Base-by-base conservation (phyloP, 352 stramenopile genomes). In the Phytophthora syringae region DNA sequence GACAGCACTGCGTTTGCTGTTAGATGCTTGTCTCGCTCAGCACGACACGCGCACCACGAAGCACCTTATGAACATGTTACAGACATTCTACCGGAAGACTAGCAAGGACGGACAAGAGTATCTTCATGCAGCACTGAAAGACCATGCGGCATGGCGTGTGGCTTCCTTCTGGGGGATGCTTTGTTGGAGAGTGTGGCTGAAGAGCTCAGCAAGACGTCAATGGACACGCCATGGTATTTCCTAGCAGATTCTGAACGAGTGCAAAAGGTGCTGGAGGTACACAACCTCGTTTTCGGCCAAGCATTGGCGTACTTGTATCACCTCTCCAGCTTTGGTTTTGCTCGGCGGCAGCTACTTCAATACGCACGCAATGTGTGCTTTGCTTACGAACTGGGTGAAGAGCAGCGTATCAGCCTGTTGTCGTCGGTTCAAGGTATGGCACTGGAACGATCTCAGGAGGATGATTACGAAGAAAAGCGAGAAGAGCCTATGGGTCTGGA, bases 41-140 rank as follows among this genome's bases (percentile, higher is more conserved):
- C 73, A 89, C 36, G 87, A 95, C 54, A 90, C 71, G 13, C 82
- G 77, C 22, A 88, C 72, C 0, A 86, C 77, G 56, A 90, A 88
- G 52, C 75, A 84, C 21, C 67, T 95, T 4, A 93, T 95, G 84
- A 93, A 95, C 60, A 86, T 95, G 84, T 55, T 90, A 18, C 87
- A 95, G 61, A 95, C 87, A 2, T 95, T 95, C 39, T 91, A 93
- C 50, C 70, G 71, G 13, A 60, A 64, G 39, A 75, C 45, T 13
- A 77, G 64, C 37, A 84, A 84, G 37, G 64, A 72, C 10, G 59
- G 64, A 15, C 87, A 93, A 51, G 77, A 86, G 20, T 95, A 86
- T 57, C 60, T 95, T 18, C 79, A 89, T 11, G 67, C 67, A 16
- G 44, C 72, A 18, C 49, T 95, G 13, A 62, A 74, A 36, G 67